Evolutionary conservation across 768 basidiomycete genomes (phyloP), one percentile per base, ranked within the genome.

Genomic region (Amanita inopinata): DNA sequence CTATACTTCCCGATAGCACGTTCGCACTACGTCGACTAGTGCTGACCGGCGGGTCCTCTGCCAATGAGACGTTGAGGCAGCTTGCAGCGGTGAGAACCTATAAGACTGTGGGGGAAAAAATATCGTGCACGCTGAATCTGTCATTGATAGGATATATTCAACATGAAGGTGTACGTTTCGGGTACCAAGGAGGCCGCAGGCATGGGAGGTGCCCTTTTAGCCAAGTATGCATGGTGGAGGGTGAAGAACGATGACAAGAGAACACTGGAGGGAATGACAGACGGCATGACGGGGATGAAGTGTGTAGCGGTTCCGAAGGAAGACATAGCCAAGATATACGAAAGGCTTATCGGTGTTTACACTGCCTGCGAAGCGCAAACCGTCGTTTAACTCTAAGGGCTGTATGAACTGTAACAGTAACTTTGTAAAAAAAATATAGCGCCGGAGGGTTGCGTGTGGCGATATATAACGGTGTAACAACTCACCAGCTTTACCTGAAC

Each of bases 41-140:
- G 33, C 67, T 86, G 25, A 83, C 82, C 4, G 89, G 89, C 10
- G 89, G 89, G 19, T 78, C 83, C 0, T 82, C 82, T 4, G 73
- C 74, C 2, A 92, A 90, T 54, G 65, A 66, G 25, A 73, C 73
- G 27, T 83, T 90, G 52, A 71, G 78, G 34, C 83, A 86, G 51
- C 60, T 88, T 30, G 77, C 78, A 14, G 83, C 87, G 25, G 69
- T 69, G 46, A 35, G 66, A 56, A 15, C 32, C 5, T 7, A 12
- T 17, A n/a, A n/a, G n/a, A n/a, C n/a, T n/a, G n/a, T n/a, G n/a
- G n/a, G 2, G 9, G 18, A 17, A 3, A 15, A 23, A 10, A 3
- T 11, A 10, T 3, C 25, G 15, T n/a, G 12, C 15, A 24, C n/a
- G n/a, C 42, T 37, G 12, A 37, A 22, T 35, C 36, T 33, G 15